Conservation (phyloP, 2,329 filamentous ascomycete species). For the Dactylellina haptotyla region DNA sequence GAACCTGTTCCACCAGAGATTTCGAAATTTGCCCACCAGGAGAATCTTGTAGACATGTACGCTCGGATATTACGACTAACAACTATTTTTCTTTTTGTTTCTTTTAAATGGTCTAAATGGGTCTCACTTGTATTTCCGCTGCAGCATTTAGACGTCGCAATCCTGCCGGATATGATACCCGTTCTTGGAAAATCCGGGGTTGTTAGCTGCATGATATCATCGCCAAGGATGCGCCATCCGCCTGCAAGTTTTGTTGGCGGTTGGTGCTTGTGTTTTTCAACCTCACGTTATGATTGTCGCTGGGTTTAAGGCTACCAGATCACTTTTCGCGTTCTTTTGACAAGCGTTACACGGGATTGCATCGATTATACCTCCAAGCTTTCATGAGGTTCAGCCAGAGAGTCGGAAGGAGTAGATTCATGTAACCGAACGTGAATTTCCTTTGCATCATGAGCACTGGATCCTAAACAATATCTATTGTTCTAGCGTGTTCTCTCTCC, state of each 20-base stretch:
- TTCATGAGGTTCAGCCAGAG: no score
- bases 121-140: background rate
- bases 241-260: constrained; percentile 27
- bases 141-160: constrained; percentile 10
- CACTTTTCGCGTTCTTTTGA: background rate
- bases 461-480: no score
- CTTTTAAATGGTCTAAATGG: background rate
- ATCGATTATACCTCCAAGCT: no score
- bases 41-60: constrained; percentile 15
- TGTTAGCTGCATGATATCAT: constrained; percentile 51
- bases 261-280: background rate
- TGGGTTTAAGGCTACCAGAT: constrained; percentile 13
- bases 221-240: constrained; percentile 36
- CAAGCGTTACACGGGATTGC: background rate
- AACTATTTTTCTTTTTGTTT: constrained; percentile 10
- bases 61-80: constrained; percentile 25
- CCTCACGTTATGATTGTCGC: constrained; percentile 30
- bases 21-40: constrained; percentile 1
- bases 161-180: constrained; percentile 43
- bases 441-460: no score
- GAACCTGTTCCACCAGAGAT: constrained; percentile 17
- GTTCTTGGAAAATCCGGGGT: constrained; percentile 54
- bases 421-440: no score
- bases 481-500: no score
- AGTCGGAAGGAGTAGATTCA: no score